Evolutionary conservation across 2,329 filamentous ascomycete genomes (phyloP).

Genomic region (Colletotrichum salicis): DNA sequence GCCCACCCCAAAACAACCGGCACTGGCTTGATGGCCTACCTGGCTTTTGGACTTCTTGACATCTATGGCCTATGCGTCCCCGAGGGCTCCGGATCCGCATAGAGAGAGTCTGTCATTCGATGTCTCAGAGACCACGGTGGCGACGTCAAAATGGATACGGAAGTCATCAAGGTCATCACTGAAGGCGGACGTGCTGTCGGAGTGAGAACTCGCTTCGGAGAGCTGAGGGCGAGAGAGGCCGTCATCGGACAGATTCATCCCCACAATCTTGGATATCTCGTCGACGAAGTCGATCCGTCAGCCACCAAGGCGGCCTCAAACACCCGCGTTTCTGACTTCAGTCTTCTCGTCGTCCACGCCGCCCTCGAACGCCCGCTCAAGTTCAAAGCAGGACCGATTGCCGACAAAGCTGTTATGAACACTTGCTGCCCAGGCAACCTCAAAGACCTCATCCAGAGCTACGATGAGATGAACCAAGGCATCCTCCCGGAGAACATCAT

Average conservation of each 20-base stretch:
- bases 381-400: neutral
- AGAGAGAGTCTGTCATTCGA: neutral
- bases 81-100: neutral
- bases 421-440: neutral
- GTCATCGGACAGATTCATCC: neutral
- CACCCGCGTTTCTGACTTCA: neutral
- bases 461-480: neutral
- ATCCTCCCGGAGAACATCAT: neutral
- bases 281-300: neutral
- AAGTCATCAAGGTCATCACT: neutral
- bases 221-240: neutral
- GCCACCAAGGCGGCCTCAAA: neutral
- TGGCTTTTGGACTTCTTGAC: slow-evolving; percentile 16
- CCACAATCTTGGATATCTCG: neutral
- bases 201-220: neutral
- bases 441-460: neutral
- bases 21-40: slow-evolving; percentile 8
- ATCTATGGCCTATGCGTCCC: neutral
- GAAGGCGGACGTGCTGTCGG: neutral
- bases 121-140: neutral
- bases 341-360: neutral
- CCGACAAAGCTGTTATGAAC: neutral
- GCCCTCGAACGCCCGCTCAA: neutral
- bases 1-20: slow-evolving; percentile 7
- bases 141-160: neutral